Evolutionary conservation across 352 stramenopile genomes (phyloP), one percentile per base, ranked within the genome.

Genomic region (Pythium sp.): DNA sequence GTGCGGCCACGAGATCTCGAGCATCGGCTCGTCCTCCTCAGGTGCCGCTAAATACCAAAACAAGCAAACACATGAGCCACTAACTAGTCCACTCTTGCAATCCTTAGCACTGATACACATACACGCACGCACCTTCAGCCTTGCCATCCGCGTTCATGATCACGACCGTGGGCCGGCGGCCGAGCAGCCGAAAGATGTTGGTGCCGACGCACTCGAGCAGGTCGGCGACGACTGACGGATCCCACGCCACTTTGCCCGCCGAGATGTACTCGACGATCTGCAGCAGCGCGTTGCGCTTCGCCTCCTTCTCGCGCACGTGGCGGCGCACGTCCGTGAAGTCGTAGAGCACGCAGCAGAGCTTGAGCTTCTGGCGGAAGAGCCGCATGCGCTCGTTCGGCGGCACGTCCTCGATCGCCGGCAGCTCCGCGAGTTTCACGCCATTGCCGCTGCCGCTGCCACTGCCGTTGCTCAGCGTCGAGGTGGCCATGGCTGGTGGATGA

Each of bases 191-290:
- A 67, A 97, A 98, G 41, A 98, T 89, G 76, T 98, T 98, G 36
- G 73, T 72, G 54, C 74, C 75, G 47, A 89, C 78, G 47, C 79
- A 86, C 55, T 86, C 76, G 28, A 98, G 88, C 61, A 98, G 83
- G 22, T 90, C 79, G 12, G 71, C 71, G 0, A 89, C 79, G 36
- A 87, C 72, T 47, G 72, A 72, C 32, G 75, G 62, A 55, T 85
- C 80, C 79, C 79, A 89, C 28, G 64, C 73, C 47, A 86, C 79
- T 70, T 97, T 90, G 11, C 90, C 87, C 41, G 76, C 73, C 24
- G 92, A 98, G 70, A 99, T 98, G 32, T 98, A 98, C 78, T 99
- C 97, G 26, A 99, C 95, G 11, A 99, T 87, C 75, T 99, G 97
- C 34, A 99, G 81, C 46, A 99, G 78, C 14, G 96, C 98, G 68